Percentiles rank a stretch among this genome's conserved stretches.
Conservation (phyloP, 1,284 basidiomycete genomes). For the Grifola frondosa region DNA sequence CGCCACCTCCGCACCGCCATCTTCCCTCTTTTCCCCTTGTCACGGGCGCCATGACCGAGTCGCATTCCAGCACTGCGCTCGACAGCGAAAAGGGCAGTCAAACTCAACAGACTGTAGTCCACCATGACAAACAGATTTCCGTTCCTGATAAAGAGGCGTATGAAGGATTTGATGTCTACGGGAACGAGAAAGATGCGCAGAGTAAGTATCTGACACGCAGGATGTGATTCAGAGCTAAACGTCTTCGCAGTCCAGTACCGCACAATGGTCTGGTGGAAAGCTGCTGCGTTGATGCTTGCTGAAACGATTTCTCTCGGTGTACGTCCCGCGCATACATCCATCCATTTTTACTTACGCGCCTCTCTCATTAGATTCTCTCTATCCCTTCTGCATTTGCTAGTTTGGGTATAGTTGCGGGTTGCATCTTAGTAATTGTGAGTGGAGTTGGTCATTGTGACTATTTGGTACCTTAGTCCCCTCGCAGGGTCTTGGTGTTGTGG, state of each 20-base stretch:
- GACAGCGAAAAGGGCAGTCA: no score
- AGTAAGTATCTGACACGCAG: slow-evolving; percentile 13
- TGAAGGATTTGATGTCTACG: slow-evolving; percentile 14
- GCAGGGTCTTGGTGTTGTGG: slow-evolving; percentile 28
- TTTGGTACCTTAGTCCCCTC: not conserved
- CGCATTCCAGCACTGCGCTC: no score
- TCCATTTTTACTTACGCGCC: not conserved
- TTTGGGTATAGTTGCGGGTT: slow-evolving; percentile 32
- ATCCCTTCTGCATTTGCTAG: slow-evolving; percentile 31
- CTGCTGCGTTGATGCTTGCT: slow-evolving; percentile 34
- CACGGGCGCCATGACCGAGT: no score
- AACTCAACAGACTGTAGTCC: no score
- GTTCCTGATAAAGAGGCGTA: no score
- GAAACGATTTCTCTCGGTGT: slow-evolving; percentile 34
- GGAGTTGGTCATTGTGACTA: no score
- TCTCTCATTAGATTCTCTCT: slow-evolving; percentile 27
- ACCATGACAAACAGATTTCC: no score
- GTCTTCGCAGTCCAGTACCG: slow-evolving; percentile 30
- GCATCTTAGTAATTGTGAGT: slow-evolving; percentile 29
- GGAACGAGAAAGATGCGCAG: slow-evolving; percentile 11
- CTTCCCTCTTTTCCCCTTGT: not conserved
- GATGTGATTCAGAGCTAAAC: not conserved
- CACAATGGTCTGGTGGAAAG: slow-evolving; percentile 38
- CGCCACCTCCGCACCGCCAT: not conserved
- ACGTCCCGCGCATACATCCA: slow-evolving; percentile 1